Evolutionary conservation across 2,329 filamentous ascomycete genomes (phyloP).

Genomic region (Venturia effusa): DNA sequence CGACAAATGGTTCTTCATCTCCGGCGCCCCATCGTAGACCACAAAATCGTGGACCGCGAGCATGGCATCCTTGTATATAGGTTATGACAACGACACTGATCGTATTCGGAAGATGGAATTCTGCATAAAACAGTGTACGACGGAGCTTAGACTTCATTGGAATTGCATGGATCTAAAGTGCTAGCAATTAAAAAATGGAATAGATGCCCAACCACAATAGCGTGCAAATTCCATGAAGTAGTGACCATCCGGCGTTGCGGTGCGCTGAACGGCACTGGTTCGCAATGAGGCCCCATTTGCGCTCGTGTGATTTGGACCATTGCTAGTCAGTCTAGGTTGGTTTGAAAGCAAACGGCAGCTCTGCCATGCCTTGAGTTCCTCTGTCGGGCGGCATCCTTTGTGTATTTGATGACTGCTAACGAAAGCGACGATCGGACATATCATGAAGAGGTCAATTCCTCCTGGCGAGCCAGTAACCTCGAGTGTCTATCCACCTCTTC

Average conservation of each 20-base stretch:
- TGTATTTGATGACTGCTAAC: neutral
- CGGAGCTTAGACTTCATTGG: neutral
- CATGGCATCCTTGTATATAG: neutral
- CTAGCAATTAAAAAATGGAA: neutral
- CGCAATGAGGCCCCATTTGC: neutral
- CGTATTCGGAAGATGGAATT: neutral
- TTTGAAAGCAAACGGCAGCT: too few relatives aligned
- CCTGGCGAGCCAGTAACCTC: conserved; percentile 66
- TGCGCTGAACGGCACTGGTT: neutral
- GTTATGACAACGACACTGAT: neutral
- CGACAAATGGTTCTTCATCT: conserved; percentile 99
- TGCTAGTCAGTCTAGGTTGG: too few relatives aligned
- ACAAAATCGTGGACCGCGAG: conserved; percentile 20
- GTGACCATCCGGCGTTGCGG: neutral
- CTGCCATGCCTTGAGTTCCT: too few relatives aligned
- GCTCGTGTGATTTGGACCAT: neutral
- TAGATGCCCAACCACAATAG: neutral
- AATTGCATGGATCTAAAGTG: neutral
- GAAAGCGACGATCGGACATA: neutral
- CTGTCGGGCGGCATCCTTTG: neutral
- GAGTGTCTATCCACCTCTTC: conserved; percentile 89
- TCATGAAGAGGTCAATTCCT: conserved; percentile 46
- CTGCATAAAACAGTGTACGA: neutral
- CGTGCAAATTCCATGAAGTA: neutral
- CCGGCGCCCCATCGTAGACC: conserved; percentile 58